Evolutionary conservation across 2,329 filamentous ascomycete species (phyloP).

Genomic region (Trichoderma guizhouense): DNA sequence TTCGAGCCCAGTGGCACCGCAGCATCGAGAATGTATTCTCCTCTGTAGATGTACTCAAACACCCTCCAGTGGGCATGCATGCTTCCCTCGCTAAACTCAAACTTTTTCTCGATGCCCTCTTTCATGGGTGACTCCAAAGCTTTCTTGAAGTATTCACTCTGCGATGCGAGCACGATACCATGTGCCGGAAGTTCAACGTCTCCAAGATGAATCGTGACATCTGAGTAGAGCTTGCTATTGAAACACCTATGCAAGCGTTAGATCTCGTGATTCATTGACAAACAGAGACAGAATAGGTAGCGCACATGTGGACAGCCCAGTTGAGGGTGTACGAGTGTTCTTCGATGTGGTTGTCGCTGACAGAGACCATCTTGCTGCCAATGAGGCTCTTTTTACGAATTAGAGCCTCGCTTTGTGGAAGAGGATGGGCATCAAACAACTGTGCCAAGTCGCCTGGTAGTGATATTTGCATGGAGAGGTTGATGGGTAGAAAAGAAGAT

Average conservation of each 20-base stretch:
- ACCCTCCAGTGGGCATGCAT: slow-evolving; percentile 19
- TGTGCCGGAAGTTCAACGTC: not conserved
- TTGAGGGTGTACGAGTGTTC: not conserved
- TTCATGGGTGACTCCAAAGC: not conserved
- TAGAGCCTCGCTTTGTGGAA: not conserved
- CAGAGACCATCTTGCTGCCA: not conserved
- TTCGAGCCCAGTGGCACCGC: not conserved
- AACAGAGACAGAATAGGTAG: not conserved
- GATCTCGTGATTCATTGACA: not conserved
- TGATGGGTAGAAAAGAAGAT: not conserved
- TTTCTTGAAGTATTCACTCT: not conserved
- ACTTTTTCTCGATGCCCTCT: not conserved
- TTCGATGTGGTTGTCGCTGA: not conserved
- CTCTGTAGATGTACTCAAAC: slow-evolving; percentile 19
- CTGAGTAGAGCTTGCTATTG: not conserved
- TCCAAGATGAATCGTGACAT: not conserved
- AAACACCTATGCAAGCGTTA: not conserved
- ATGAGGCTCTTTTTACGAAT: not conserved
- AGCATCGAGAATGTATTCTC: not conserved
- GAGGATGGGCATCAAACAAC: not conserved
- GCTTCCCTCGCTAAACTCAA: slow-evolving; percentile 3
- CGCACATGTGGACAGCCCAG: not conserved
- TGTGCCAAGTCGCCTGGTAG: too few species aligned
- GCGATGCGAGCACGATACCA: not conserved
- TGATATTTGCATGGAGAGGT: too few species aligned